phyloP scores from a whole-genome alignment of 2,329 filamentous ascomycete genomes.

The Trichoderma semiorbis region DNA sequence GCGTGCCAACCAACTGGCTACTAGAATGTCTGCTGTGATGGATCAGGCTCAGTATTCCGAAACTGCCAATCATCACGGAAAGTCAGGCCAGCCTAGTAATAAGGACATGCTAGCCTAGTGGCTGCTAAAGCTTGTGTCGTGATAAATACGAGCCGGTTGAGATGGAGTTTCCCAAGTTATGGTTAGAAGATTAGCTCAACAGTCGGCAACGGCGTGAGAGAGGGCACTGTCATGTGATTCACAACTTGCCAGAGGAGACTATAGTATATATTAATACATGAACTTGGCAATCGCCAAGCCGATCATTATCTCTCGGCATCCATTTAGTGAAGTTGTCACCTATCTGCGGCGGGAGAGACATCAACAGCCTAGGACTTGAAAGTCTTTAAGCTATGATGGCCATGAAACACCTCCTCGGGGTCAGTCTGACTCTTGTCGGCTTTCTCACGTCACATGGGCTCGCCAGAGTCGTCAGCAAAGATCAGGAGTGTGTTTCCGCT shows the following conservation, averaged over 20 bases:
- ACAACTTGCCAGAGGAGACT: not conserved
- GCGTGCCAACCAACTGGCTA: not conserved
- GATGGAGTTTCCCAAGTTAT: not conserved
- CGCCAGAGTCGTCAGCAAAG: not conserved
- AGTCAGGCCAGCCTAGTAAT: not conserved
- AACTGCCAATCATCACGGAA: not conserved
- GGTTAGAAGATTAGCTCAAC: not conserved
- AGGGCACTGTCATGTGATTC: not conserved
- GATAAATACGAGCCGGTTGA: not conserved
- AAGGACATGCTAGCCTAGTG: not conserved
- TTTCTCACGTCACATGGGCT: not conserved
- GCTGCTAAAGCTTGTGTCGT: not conserved
- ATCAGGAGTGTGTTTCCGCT: constrained; percentile 3
- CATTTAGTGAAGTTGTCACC: not conserved
- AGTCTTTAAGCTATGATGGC: not conserved
- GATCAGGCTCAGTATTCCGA: not conserved
- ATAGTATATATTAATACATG: not conserved
- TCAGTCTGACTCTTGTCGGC: not conserved
- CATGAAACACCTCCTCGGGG: not conserved
- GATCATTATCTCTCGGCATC: not conserved
- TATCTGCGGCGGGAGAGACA: not conserved
- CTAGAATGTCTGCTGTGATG: not conserved
- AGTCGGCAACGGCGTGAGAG: not conserved
- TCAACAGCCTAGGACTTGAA: not conserved
- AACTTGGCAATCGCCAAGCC: not conserved